phyloP scores from a whole-genome alignment of 768 basidiomycete genomes.

The Hericium coralloides region DNA sequence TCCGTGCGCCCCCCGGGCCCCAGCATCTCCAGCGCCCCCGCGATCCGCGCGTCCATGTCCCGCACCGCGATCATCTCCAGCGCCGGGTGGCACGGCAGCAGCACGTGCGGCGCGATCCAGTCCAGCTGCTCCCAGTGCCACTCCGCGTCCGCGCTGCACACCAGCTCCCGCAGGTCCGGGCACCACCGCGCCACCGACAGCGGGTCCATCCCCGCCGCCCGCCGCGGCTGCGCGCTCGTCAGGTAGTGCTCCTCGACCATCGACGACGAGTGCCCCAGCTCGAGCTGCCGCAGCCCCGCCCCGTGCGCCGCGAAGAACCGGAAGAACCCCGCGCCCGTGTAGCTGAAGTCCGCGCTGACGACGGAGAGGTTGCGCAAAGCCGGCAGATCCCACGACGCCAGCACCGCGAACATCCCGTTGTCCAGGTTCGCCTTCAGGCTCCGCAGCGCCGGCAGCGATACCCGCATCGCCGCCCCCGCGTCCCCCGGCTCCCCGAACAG shows the following conservation, averaged over 20 bases:
- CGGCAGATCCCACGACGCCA: slow-evolving; percentile 63
- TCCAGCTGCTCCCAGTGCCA: slow-evolving; percentile 77
- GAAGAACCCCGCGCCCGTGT: slow-evolving; percentile 56
- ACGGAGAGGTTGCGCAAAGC: slow-evolving; percentile 54
- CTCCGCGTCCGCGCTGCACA: slow-evolving; percentile 69
- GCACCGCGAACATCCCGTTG: slow-evolving; percentile 59
- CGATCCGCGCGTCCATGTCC: slow-evolving; percentile 56
- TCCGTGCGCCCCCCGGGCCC: slow-evolving; percentile 1
- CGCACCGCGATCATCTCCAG: slow-evolving; percentile 64
- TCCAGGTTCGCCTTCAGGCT: slow-evolving; percentile 65
- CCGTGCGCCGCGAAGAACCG: slow-evolving; percentile 64
- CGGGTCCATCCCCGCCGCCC: slow-evolving; percentile 12
- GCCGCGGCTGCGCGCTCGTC: slow-evolving; percentile 28
- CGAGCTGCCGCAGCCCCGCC: slow-evolving; percentile 49
- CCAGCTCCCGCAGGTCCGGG: slow-evolving; percentile 59
- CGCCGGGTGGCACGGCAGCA: slow-evolving; percentile 54
- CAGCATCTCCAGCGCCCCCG: slow-evolving; percentile 27
- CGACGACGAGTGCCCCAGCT: slow-evolving; percentile 64
- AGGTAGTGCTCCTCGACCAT: slow-evolving; percentile 62
- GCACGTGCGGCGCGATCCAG: slow-evolving; percentile 72
- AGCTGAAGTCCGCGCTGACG: slow-evolving; percentile 61
- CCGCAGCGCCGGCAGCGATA: slow-evolving; percentile 52
- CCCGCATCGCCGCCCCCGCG: slow-evolving; percentile 17
- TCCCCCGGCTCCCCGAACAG: slow-evolving; percentile 15
- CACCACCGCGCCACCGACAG: slow-evolving; percentile 60